Evolutionary conservation across 805 yeast genomes (phyloP).

Genomic region (Suhomyces sp.): DNA sequence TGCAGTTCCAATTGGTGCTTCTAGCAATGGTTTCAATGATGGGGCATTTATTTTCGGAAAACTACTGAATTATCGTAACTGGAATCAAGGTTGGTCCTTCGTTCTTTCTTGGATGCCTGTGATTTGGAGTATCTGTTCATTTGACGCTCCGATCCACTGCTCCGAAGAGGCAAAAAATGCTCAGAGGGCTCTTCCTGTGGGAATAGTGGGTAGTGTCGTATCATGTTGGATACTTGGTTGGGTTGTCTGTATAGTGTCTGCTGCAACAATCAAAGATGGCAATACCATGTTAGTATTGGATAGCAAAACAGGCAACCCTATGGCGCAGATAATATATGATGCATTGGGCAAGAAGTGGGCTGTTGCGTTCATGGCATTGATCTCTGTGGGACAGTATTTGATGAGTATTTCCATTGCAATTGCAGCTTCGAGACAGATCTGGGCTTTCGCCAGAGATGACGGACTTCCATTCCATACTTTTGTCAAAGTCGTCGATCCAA

Average conservation of each 20-base stretch:
- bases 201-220: constrained; percentile 57
- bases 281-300: constrained; percentile 39
- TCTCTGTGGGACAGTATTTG: constrained; percentile 58
- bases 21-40: constrained; percentile 24
- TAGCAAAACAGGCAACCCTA: constrained; percentile 54
- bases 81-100: constrained; percentile 61
- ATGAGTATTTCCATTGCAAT: constrained; percentile 64
- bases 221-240: constrained; percentile 60
- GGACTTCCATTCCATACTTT: constrained; percentile 59
- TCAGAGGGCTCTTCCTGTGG: constrained; percentile 59
- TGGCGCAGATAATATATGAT: constrained; percentile 63
- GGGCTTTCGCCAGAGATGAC: constrained; percentile 76
- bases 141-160: constrained; percentile 71
- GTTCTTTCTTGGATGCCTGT: constrained; percentile 61
- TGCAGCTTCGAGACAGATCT: constrained; percentile 67
- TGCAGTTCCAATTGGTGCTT: constrained; percentile 62
- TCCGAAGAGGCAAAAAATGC: constrained; percentile 69
- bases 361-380: constrained; percentile 56
- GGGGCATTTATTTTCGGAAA: constrained; percentile 56
- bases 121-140: constrained; percentile 73
- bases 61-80: constrained; percentile 48
- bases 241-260: constrained; percentile 49
- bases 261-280: constrained; percentile 53
- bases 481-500: constrained; percentile 56
- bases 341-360: constrained; percentile 66